Base-by-base conservation (phyloP, 148 eudicot species). In the Nepenthes mirabilis region DNA sequence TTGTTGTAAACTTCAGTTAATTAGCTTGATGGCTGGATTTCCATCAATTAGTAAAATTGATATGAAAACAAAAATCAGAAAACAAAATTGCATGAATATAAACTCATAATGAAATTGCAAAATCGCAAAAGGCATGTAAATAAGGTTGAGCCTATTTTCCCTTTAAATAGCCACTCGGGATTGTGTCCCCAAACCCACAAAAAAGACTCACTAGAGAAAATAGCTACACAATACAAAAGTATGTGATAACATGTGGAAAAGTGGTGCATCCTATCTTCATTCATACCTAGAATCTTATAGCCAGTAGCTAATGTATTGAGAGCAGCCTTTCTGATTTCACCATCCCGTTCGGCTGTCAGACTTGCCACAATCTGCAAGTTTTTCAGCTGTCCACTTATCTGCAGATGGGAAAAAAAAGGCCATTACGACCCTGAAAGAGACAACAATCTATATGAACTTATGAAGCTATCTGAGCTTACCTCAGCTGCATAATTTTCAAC, bases 311-410 rank as follows among this genome's bases (percentile, higher is more conserved):
- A 68, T 57, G 89, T 64, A 68, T 93, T 89, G 55, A 93, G 73
- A 64, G 99, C 89, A 62, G 97, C 97, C 70, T 93, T 93, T 63
- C 97, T 75, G 65, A 80, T 76, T 66, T 93, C 99, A 79, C 96
- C 95, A 78, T 93, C 99, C 53, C 97, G 80, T 72, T 93, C 97
- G 47, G 91, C 87, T 50, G 99, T 93, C 75, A 93, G 75, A 72
- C 80, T 89, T 57, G 99, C 99, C 55, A 93, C 91, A 67, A 86
- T 77, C 77, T 89, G 99, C 82, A 93, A 78, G 66, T 84, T 86
- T 69, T 93, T 93, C 72, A 93, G 65, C 62, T 93, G 97, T 14
- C 89, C 95, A 62, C 74, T 74, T 54, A 93, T 82, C 98, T 93
- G 87, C 12, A 55, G 35, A 63, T 7, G 68, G 34, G 3, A 68